phyloP scores from a whole-genome alignment of 2,329 filamentous ascomycete species.

The Fusarium praegraminearum region DNA sequence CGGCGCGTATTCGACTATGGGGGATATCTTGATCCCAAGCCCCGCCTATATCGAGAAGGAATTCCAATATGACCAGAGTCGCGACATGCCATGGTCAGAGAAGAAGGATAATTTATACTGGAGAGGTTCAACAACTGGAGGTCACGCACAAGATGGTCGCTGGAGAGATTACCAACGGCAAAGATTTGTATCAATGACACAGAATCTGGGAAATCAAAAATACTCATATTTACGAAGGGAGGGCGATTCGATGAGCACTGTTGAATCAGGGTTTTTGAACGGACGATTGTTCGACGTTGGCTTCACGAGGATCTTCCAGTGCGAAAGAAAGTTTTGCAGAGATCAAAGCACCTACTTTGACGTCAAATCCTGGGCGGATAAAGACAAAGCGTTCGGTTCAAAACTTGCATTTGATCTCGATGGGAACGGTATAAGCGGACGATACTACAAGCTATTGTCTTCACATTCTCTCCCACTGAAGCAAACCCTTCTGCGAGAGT shows the following conservation, averaged over 20 bases:
- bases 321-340: conserved; percentile 53
- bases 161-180: conserved; percentile 64
- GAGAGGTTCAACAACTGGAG: conserved; percentile 68
- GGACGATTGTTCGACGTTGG: conserved; percentile 57
- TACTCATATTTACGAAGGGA: conserved; percentile 52
- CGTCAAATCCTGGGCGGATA: conserved; percentile 49
- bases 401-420: conserved; percentile 65
- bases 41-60: conserved; percentile 60
- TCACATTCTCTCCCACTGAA: conserved; percentile 63
- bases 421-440: conserved; percentile 67
- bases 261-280: conserved; percentile 52
- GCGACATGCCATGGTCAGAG: conserved; percentile 61
- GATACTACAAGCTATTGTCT: conserved; percentile 64
- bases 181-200: conserved; percentile 56
- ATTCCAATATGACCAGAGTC: conserved; percentile 55
- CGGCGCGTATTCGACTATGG: conserved; percentile 60
- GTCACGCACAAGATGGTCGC: conserved; percentile 49
- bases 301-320: conserved; percentile 62
- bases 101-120: conserved; percentile 68
- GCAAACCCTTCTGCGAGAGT: conserved; percentile 65
- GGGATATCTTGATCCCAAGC: conserved; percentile 65
- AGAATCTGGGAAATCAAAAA: conserved; percentile 46
- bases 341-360: conserved; percentile 52
- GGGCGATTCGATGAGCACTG: conserved; percentile 27
- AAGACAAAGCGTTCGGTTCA: conserved; percentile 54